Conservation (phyloP, 2,329 filamentous ascomycete species). For the Fusarium haematococcum region DNA sequence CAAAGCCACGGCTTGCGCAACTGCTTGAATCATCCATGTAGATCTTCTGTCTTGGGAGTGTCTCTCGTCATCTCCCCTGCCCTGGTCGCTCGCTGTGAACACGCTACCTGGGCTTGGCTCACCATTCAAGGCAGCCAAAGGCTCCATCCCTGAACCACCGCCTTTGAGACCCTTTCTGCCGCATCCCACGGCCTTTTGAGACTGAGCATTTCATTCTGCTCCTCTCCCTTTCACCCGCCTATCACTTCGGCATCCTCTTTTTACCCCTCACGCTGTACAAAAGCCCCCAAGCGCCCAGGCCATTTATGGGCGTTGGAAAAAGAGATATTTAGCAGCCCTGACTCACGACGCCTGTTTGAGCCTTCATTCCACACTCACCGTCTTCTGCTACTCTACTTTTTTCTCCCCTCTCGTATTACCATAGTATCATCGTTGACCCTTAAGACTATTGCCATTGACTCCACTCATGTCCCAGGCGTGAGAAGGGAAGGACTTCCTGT, state of each 20-base stretch:
- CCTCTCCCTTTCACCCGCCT: not conserved
- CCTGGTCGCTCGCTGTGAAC: conserved; percentile 4
- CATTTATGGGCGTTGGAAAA: not conserved
- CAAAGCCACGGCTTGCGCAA: conserved; percentile 11
- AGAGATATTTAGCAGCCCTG: conserved; percentile 10
- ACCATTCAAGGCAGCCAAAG: not conserved
- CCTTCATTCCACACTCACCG: not conserved
- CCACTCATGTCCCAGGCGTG: not conserved
- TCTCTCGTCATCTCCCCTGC: conserved; percentile 35
- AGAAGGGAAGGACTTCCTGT: not conserved
- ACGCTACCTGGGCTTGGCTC: conserved; percentile 27
- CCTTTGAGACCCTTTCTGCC: conserved; percentile 29
- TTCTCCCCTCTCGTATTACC: not conserved
- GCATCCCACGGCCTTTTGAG: conserved; percentile 1
- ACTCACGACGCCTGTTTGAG: not conserved
- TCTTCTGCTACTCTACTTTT: not conserved
- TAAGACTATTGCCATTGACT: not conserved
- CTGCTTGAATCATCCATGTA: conserved; percentile 26
- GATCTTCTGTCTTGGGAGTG: conserved; percentile 33
- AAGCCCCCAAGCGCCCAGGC: conserved; percentile 22
- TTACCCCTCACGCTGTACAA: conserved; percentile 16
- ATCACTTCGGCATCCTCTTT: not conserved
- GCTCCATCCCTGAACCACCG: conserved; percentile 13
- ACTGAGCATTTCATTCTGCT: conserved; percentile 1
- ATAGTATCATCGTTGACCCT: not conserved